A percentile compares a stretch with the other conserved stretches of the same genome.
Conservation (phyloP, 495 filamentous ascomycete genomes). For the Podospora fimiseda region DNA sequence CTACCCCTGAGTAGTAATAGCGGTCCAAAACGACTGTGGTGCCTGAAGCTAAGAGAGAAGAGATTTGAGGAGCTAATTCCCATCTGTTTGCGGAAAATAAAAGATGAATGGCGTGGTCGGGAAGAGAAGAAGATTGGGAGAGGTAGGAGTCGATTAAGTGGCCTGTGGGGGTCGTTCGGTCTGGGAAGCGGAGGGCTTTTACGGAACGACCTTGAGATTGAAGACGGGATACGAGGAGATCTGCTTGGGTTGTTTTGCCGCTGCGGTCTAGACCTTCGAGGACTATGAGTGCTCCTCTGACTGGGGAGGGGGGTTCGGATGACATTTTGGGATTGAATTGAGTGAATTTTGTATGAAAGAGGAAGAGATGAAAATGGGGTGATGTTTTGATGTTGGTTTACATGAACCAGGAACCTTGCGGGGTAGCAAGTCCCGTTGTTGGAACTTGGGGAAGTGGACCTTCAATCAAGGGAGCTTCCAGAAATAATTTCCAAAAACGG, state of each 20-base stretch:
- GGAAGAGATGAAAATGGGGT: no score
- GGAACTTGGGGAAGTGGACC: no score
- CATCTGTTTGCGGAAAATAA: conserved; percentile 95
- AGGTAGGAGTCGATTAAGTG: conserved; percentile 86
- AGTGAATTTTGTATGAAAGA: no score
- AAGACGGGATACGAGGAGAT: conserved; percentile 59
- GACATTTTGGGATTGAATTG: no score
- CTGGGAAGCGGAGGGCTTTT: conserved; percentile 84
- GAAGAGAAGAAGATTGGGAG: conserved; percentile 62
- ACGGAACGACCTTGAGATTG: conserved; percentile 55
- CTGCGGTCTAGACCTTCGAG: conserved; percentile 92
- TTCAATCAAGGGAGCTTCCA: no score
- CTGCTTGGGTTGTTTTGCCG: conserved; percentile 92
- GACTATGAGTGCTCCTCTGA: conserved; percentile 72
- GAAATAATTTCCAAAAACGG: no score
- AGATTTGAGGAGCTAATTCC: conserved; percentile 70
- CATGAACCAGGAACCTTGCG: no score
- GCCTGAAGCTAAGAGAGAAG: conserved; percentile 54
- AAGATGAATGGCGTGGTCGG: conserved; percentile 91
- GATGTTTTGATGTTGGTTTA: no score
- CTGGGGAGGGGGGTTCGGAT: background rate
- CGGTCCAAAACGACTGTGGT: conserved; percentile 79
- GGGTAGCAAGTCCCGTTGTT: no score
- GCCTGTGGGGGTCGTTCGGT: conserved; percentile 83
- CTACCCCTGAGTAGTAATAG: conserved; percentile 88